Evolutionary conservation across 164 flowering plant species (phyloP).

Genomic region (Dillenia suffruticosa): DNA sequence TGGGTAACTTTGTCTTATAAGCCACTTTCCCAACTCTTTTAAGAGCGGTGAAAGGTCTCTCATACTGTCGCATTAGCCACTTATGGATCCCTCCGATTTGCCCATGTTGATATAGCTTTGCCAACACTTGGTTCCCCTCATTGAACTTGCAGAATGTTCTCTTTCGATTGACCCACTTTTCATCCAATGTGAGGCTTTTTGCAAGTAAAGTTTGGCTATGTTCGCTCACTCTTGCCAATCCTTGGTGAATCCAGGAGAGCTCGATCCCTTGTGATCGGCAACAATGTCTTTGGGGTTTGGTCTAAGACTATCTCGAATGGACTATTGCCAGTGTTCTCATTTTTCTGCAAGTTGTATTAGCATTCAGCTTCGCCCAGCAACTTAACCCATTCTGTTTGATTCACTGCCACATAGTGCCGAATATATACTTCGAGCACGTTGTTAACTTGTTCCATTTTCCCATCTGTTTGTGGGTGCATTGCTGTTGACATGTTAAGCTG

Average conservation of each 20-base stretch:
- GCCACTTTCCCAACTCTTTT: too few species aligned
- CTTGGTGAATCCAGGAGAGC: neutral
- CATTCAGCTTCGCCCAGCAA: slow-evolving; percentile 2
- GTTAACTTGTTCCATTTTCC: neutral
- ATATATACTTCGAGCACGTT: neutral
- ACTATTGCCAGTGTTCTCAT: neutral
- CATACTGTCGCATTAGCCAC: too few species aligned
- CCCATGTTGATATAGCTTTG: too few species aligned
- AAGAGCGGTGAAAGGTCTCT: too few species aligned
- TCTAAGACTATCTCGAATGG: neutral
- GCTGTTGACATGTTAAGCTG: neutral
- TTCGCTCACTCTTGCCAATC: slow-evolving; percentile 4
- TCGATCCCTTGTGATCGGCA: neutral
- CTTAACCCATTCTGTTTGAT: neutral
- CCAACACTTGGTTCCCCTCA: too few species aligned
- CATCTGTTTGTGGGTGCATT: neutral
- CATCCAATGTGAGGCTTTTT: neutral
- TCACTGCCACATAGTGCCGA: neutral
- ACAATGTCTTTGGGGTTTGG: too few species aligned
- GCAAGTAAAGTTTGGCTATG: neutral
- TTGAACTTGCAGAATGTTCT: too few species aligned
- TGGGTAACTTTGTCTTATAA: too few species aligned
- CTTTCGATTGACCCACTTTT: too few species aligned
- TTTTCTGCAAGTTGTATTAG: neutral
- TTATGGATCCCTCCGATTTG: too few species aligned